These are phyloP conservation scores for Theileria orientalis DNA, from an alignment of 169 alveolate species.

Conservation along the genomic window DNA sequence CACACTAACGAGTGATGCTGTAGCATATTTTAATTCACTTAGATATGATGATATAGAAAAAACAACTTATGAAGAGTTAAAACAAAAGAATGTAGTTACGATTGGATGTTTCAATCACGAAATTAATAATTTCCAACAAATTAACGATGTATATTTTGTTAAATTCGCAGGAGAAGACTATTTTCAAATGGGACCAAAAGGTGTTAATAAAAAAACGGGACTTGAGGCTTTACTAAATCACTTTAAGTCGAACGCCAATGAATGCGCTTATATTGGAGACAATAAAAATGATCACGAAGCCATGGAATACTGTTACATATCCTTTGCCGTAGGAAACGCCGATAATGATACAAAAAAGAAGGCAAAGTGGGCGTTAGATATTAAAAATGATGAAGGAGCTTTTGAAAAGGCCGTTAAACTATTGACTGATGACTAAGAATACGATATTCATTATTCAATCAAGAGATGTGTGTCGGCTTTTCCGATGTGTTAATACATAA, in stretches of 20 bases:
- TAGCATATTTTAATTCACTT: too few relatives aligned
- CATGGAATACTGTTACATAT: constrained; percentile 13
- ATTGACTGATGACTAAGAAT: constrained; percentile 13
- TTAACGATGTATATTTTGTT: background rate
- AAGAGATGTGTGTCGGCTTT: too few relatives aligned
- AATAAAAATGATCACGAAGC: constrained; percentile 35
- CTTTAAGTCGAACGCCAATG: constrained; percentile 1
- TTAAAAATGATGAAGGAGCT: constrained; percentile 33
- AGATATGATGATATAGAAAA: too few relatives aligned
- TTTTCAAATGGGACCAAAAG: background rate
- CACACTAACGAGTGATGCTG: too few relatives aligned
- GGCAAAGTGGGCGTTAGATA: constrained; percentile 38
- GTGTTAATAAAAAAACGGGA: background rate
- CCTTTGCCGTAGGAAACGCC: constrained; percentile 60
- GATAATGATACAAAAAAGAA: background rate
- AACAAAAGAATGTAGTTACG: background rate
- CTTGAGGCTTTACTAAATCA: background rate
- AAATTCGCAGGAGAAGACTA: background rate
- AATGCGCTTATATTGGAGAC: constrained; percentile 54
- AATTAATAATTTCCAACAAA: background rate
- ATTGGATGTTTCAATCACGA: background rate
- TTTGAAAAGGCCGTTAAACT: constrained; percentile 24
- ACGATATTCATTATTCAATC: too few relatives aligned
- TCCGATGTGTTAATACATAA: too few relatives aligned
- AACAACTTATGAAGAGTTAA: background rate